Percentiles rank a stretch among this genome's conserved stretches.
Conservation (phyloP, 2,329 filamentous ascomycete species). For the Grosmannia penicillata region DNA sequence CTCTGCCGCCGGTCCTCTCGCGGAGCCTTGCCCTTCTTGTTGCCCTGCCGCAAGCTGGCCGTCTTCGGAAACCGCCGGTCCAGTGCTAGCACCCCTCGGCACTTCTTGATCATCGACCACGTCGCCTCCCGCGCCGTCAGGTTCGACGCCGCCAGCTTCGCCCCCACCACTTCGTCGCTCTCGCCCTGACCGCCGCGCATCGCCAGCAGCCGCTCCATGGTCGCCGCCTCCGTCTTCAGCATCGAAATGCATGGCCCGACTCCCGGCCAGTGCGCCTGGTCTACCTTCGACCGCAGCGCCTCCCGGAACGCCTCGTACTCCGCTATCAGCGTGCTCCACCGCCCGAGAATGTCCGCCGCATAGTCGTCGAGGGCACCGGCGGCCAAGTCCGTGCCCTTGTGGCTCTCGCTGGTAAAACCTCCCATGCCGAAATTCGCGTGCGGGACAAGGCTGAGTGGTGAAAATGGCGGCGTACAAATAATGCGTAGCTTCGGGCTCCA, state of each 20-base stretch:
- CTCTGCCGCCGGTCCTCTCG: too few species aligned
- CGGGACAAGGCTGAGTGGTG: too few species aligned
- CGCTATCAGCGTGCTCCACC: constrained; percentile 6
- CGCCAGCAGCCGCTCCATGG: not conserved
- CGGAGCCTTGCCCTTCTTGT: too few species aligned
- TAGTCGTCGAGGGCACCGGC: too few species aligned
- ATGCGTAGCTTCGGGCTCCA: too few species aligned
- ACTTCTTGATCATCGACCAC: constrained; percentile 18
- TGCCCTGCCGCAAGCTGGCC: too few species aligned
- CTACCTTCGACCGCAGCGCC: constrained; percentile 3
- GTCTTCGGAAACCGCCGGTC: constrained; percentile 15
- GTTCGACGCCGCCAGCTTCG: constrained; percentile 5
- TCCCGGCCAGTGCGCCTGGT: constrained; percentile 9
- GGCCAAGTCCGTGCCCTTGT: too few species aligned
- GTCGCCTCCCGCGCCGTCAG: constrained; percentile 9
- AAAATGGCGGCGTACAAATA: too few species aligned
- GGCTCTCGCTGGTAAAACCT: too few species aligned
- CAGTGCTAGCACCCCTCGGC: constrained; percentile 13
- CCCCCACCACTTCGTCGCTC: not conserved
- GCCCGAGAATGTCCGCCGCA: constrained; percentile 2
- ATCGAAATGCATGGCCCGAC: constrained; percentile 7
- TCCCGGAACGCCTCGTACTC: constrained; percentile 9
- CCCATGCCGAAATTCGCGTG: too few species aligned
- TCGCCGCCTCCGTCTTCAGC: constrained; percentile 6
- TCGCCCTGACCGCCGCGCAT: too few species aligned